phyloP scores from a whole-genome alignment of 2,329 filamentous ascomycete genomes.

The Apiospora kogelbergensis region DNA sequence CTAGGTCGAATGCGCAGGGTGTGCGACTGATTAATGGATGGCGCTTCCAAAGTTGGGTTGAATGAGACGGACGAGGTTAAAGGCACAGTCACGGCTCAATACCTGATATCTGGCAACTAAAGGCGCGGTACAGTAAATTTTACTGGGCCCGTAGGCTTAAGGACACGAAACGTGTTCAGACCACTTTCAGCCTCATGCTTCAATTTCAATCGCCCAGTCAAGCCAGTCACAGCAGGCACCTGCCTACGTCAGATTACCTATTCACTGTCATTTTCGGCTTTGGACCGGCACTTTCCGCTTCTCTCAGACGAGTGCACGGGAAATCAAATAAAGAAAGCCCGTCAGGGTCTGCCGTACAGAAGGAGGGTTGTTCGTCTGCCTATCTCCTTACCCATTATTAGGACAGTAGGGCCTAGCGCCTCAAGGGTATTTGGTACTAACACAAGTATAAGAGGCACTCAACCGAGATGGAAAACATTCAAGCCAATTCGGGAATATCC shows the following conservation, averaged over 20 bases:
- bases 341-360: neutral
- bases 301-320: neutral
- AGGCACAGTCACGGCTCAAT: neutral
- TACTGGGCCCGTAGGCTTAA: neutral
- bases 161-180: constrained; percentile 5
- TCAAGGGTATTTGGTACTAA: too few species aligned
- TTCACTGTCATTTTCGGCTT: neutral
- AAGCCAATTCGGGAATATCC: too few species aligned
- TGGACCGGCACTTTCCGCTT: neutral
- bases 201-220: neutral
- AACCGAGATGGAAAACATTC: too few species aligned
- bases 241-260: neutral
- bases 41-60: neutral
- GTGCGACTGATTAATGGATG: neutral
- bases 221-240: neutral
- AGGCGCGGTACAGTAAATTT: constrained; percentile 2
- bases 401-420: too few species aligned
- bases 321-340: neutral
- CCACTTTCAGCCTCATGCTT: constrained; percentile 1
- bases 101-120: constrained; percentile 2
- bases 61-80: neutral
- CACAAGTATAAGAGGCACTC: too few species aligned
- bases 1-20: neutral
- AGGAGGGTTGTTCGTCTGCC: too few species aligned
- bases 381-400: too few species aligned